phyloP scores from a whole-genome alignment of 257 asterid genomes.

The Schizonepeta tenuifolia region DNA sequence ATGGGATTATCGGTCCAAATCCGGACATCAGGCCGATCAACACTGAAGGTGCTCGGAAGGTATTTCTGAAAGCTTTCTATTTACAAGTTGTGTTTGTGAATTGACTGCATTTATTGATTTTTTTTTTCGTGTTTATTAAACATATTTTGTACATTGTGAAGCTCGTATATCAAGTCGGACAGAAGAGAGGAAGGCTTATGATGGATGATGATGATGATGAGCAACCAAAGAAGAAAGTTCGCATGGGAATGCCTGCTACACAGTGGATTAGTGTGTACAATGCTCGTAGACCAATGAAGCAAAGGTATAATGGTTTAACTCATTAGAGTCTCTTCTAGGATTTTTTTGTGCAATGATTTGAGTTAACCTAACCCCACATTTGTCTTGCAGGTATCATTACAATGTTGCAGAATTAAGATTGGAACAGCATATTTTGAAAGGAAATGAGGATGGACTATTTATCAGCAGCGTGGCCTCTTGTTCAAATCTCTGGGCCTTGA shows the following conservation, averaged over 20 bases:
- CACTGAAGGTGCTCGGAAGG: slow-evolving; percentile 79
- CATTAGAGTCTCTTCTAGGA: not conserved
- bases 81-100: slow-evolving; percentile 6
- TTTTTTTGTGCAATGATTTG: not conserved
- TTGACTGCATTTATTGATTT: not conserved
- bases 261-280: slow-evolving; percentile 75
- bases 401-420: slow-evolving; percentile 62
- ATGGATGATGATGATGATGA: slow-evolving; percentile 58
- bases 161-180: slow-evolving; percentile 65
- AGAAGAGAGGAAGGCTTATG: slow-evolving; percentile 59
- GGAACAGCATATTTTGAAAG: slow-evolving; percentile 71
- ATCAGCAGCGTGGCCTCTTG: slow-evolving; percentile 73
- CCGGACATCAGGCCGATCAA: slow-evolving; percentile 68
- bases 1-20: slow-evolving; percentile 67
- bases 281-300: slow-evolving; percentile 70
- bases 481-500: slow-evolving; percentile 71
- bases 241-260: slow-evolving; percentile 67
- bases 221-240: slow-evolving; percentile 69
- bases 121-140: not conserved
- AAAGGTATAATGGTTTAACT: slow-evolving; percentile 47
- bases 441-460: slow-evolving; percentile 70
- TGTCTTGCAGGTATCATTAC: slow-evolving; percentile 70
- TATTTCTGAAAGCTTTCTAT: slow-evolving; percentile 26
- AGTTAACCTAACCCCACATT: slow-evolving; percentile 24
- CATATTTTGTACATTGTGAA: slow-evolving; percentile 20